Base-by-base conservation (phyloP, 2,329 filamentous ascomycete species). In the Beauveria pseudobassiana region DNA sequence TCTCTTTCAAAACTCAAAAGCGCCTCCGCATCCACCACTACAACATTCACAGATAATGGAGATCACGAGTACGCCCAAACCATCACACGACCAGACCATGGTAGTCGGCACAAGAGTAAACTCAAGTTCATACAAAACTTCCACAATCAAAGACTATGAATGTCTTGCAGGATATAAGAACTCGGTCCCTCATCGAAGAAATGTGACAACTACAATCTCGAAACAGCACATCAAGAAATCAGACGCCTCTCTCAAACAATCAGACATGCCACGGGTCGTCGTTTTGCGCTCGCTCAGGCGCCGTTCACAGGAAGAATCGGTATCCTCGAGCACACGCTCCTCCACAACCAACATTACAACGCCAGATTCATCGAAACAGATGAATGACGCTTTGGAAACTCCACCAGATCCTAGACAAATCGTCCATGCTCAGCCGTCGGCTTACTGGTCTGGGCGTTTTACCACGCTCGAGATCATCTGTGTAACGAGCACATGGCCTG, bases 371-470 rank as follows among this genome's bases (percentile, higher is more conserved):
- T 53, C 28, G 4, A 26, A 24, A 14, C 45, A 43, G 10, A 34
- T 56, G 7, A 18, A 49, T 9, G 34, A 42, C 22, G 7, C n/a
- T 9, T 9, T 5, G 4, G 43, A 56, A 18, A 14, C 20, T 24
- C 3, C 12, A 18, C 38, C 51, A 2, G 10, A 18, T 5, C 26
- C 53, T 2, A 66, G 66, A 1, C 69, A 72, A 2, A 70, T 85
- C 16, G 69, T 69, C 56, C 72, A 69, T 0, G 76, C 80, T 2
- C 78, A 82, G 66, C 72, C 77, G 6, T 77, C 78, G 2, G 71
- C 76, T 3, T 88, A 86, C 70, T 89, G 86, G 86, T 75, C 78
- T 12, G 86, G 86, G 20, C 82, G 86, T 45, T 87, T 87, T 68
- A 73, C 79, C 56, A 73, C 82, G 2, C 71, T 87, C 76, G 81